Conservation (phyloP, 495 filamentous ascomycete species). For the Trichoderma orchidacearum region DNA sequence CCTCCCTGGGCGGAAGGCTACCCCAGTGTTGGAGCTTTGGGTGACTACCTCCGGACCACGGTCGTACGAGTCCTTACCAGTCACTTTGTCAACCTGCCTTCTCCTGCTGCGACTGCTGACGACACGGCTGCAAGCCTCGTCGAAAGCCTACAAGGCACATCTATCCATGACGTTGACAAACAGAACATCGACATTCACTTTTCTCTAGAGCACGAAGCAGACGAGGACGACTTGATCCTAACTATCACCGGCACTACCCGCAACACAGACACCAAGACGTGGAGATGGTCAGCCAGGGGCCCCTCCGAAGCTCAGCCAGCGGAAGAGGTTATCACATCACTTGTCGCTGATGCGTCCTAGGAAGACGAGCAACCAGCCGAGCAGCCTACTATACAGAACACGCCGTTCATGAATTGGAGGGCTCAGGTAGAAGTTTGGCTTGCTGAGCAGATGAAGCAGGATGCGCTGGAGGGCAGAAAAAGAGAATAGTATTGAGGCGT, state of each 20-base stretch:
- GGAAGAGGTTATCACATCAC: background rate
- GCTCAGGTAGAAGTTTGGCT: too few species aligned
- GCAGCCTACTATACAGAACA: too few species aligned
- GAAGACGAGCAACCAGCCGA: too few species aligned
- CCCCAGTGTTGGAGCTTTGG: background rate
- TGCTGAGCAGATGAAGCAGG: too few species aligned
- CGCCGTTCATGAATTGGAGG: too few species aligned
- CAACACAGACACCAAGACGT: background rate
- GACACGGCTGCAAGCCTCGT: background rate
- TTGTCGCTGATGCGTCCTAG: background rate
- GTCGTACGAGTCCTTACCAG: background rate
- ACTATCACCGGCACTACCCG: background rate
- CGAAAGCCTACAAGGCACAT: background rate
- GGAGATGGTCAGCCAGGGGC: background rate
- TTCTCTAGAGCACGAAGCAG: background rate
- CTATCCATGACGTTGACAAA: background rate
- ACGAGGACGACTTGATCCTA: background rate
- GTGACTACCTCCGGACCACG: slow-evolving; percentile 1
- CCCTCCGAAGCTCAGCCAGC: background rate
- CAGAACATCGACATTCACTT: background rate
- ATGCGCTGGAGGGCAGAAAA: too few species aligned
- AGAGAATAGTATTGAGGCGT: too few species aligned
- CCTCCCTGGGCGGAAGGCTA: slow-evolving; percentile 3
- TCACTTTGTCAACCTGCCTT: background rate
- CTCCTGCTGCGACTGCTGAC: background rate